Base-by-base conservation (phyloP, 495 filamentous ascomycete species). In the Xylaria palmicola region DNA sequence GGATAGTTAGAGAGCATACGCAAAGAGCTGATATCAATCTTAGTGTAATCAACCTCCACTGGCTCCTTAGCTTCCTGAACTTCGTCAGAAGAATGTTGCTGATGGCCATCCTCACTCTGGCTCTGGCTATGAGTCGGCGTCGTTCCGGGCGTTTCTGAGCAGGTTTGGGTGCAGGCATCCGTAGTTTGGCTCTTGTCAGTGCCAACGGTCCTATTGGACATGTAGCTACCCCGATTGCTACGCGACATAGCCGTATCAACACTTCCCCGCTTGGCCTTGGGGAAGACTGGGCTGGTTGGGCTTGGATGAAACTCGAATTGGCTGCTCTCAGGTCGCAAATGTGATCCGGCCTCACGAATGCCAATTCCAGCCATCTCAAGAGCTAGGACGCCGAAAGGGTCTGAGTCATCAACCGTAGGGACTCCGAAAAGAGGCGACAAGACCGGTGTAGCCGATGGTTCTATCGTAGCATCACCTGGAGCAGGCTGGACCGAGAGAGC, bases 351-450 rank as follows among this genome's bases (percentile, higher is more conserved):
- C 78, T 96, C 92, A 44, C 89, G 82, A 64, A 97, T 93, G 65
- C 92, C 88, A 47, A 96, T 79, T 8, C 92, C 92, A 65, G 89
- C 87, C 65, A 89, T 86, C 73, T 94, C 89, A 39, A 97, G 75
- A 29, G 92, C 91, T 29, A 90, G 84, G 20, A 97, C 90, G 19
- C 92, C 92, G 68, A 88, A 97, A 13, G 92, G 92, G 71, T 97
- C 92, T 27, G 92, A 91, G 59, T 91, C 88, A 44, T 91, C 88
- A 3, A 77, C 71, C 43, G 87, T 86, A 3, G 92, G 92, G 15
- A 96, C 77, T 3, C 92, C 91, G 71, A 97, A 96, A 6, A 75
- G 65, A 20, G 72, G 69, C 12, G 68, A 41, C 49, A 75, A 64
- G 22, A 56, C 27, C 4, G 68, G 60, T 17, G 58, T 67, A 37